These are phyloP conservation scores for Rhodosporidiobolus odoratus DNA, from an alignment of 768 basidiomycete species.

Conservation along the genomic window DNA sequence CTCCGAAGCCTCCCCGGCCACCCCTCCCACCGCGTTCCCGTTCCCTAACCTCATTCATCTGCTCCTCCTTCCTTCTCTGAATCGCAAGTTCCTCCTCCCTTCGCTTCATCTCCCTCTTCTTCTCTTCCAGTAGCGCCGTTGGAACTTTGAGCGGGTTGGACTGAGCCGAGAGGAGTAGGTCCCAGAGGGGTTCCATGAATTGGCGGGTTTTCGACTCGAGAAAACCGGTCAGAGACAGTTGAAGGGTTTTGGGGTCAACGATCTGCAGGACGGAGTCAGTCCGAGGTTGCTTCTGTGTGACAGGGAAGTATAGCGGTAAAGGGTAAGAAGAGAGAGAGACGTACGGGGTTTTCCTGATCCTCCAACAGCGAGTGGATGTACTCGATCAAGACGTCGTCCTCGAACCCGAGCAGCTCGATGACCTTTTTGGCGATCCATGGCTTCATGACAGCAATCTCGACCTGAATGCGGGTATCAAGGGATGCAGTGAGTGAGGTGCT, in stretches of 20 bases:
- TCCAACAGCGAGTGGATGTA: conserved; percentile 93
- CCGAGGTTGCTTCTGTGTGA: too few relatives aligned
- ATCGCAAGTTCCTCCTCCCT: conserved; percentile 47
- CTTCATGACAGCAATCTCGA: conserved; percentile 82
- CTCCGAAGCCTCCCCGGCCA: conserved; percentile 45
- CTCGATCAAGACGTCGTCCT: conserved; percentile 94
- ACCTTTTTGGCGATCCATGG: conserved; percentile 96
- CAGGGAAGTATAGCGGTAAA: neutral
- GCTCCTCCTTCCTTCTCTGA: conserved; percentile 54
- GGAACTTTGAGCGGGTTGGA: conserved; percentile 82
- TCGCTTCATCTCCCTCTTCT: conserved; percentile 82
- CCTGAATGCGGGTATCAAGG: conserved; percentile 58
- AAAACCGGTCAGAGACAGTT: conserved; percentile 89
- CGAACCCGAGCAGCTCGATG: conserved; percentile 80
- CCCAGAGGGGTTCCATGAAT: conserved; percentile 89
- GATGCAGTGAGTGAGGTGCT: conserved; percentile 42
- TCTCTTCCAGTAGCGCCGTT: conserved; percentile 78
- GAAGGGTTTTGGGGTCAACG: conserved; percentile 91
- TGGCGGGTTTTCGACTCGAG: conserved; percentile 74
- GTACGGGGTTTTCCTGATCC: conserved; percentile 72
- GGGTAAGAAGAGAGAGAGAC: conserved; percentile 41
- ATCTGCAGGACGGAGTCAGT: conserved; percentile 53
- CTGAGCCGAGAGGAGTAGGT: conserved; percentile 86
- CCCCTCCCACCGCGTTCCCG: conserved; percentile 58
- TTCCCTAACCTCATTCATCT: conserved; percentile 64